Evolutionary conservation across 176 grass and related monocot species (phyloP).

Genomic region (Thinopyrum elongatum): DNA sequence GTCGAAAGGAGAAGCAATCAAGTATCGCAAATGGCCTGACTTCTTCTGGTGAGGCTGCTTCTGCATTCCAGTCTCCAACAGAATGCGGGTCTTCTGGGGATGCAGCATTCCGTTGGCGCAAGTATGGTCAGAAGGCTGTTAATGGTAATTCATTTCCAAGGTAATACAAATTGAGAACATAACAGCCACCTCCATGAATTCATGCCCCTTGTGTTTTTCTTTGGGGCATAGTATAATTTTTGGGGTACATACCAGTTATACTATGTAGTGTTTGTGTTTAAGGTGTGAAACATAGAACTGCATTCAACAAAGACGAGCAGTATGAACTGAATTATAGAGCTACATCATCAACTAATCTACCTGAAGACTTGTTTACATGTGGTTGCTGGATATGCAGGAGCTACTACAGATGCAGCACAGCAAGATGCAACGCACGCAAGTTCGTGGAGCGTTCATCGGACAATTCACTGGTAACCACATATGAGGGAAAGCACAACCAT

Average conservation of each 20-base stretch:
- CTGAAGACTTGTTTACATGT: background rate
- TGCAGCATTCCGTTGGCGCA: constrained; percentile 61
- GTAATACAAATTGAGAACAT: constrained; percentile 26
- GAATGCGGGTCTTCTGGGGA: constrained; percentile 33
- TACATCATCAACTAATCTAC: background rate
- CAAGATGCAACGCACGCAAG: constrained; percentile 49
- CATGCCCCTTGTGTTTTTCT: background rate
- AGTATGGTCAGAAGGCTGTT: constrained; percentile 65
- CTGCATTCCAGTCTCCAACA: constrained; percentile 6
- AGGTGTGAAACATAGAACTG: background rate
- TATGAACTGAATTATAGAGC: background rate
- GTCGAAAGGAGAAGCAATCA: constrained; percentile 39
- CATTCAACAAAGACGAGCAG: background rate
- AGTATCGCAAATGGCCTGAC: background rate
- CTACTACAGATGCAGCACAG: constrained; percentile 48
- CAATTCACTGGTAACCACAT: constrained; percentile 48
- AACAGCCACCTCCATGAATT: background rate
- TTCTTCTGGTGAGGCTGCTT: background rate
- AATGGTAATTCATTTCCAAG: constrained; percentile 59
- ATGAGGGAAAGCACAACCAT: constrained; percentile 62
- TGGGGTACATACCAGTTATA: background rate
- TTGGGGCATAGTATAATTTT: background rate
- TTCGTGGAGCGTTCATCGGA: constrained; percentile 51
- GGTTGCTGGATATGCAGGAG: constrained; percentile 38
- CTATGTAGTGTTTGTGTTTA: background rate